Evolutionary conservation across 257 asterid species (phyloP).

Genomic region (Nicotiana sylvestris): DNA sequence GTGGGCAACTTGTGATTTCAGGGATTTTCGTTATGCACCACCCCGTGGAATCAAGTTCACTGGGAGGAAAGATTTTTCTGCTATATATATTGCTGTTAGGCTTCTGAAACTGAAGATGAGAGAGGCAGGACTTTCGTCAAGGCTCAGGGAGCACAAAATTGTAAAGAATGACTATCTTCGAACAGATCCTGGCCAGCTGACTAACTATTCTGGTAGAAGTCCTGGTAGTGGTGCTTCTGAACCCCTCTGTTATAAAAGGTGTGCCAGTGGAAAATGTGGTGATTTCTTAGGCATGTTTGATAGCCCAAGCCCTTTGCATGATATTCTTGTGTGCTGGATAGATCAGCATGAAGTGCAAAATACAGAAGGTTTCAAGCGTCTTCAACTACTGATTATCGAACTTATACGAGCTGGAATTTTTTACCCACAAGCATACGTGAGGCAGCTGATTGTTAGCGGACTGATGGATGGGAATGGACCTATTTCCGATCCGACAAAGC

Average conservation of each 20-base stretch:
- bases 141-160: slow-evolving; percentile 16
- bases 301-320: slow-evolving; percentile 90
- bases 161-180: slow-evolving; percentile 15
- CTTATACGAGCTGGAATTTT: slow-evolving; percentile 74
- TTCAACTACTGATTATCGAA: slow-evolving; percentile 76
- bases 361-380: slow-evolving; percentile 68
- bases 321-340: slow-evolving; percentile 87
- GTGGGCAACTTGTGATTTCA: slow-evolving; percentile 96
- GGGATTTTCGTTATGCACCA: slow-evolving; percentile 70
- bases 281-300: slow-evolving; percentile 46
- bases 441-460: slow-evolving; percentile 95
- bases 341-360: slow-evolving; percentile 96
- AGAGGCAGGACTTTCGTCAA: slow-evolving; percentile 32
- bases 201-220: slow-evolving; percentile 17
- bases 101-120: slow-evolving; percentile 77
- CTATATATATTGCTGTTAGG: slow-evolving; percentile 68
- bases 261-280: slow-evolving; percentile 34
- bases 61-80: slow-evolving; percentile 81
- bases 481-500: slow-evolving; percentile 48
- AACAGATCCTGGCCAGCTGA: slow-evolving; percentile 21
- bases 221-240: slow-evolving; percentile 21
- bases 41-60: slow-evolving; percentile 74
- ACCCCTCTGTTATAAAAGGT: slow-evolving; percentile 19
- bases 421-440: slow-evolving; percentile 82
- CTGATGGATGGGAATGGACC: slow-evolving; percentile 70